Evolutionary conservation across 768 basidiomycete genomes (phyloP).

Genomic region (Cyathus striatus): DNA sequence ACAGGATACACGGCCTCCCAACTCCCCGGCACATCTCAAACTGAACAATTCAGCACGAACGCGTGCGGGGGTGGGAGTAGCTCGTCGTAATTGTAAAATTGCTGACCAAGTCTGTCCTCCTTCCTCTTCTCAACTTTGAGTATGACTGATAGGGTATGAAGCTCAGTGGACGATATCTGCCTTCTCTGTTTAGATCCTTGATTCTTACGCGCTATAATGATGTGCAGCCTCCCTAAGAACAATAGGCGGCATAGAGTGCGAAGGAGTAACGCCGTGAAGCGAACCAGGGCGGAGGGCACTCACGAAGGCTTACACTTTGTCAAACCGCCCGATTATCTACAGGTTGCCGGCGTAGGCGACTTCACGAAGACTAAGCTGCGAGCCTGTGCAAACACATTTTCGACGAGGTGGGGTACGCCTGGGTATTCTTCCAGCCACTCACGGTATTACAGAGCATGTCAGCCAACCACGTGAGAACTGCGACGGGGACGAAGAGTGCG

Average conservation of each 20-base stretch:
- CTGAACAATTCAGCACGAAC: slow-evolving; percentile 63
- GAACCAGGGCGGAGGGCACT: slow-evolving; percentile 70
- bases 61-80: slow-evolving; percentile 56
- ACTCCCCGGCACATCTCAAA: slow-evolving; percentile 46
- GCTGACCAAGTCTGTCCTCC: slow-evolving; percentile 48
- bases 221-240: slow-evolving; percentile 30
- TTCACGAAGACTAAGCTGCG: slow-evolving; percentile 62
- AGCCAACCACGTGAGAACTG: slow-evolving; percentile 65
- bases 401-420: slow-evolving; percentile 66
- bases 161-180: slow-evolving; percentile 63
- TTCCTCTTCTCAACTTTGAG: background rate
- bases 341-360: slow-evolving; percentile 61
- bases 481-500: slow-evolving; percentile 51
- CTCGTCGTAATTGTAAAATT: slow-evolving; percentile 65
- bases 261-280: slow-evolving; percentile 73
- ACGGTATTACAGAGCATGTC: slow-evolving; percentile 88
- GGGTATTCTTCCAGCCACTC: too few relatives aligned
- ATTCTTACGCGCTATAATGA: too few relatives aligned
- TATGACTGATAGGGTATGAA: slow-evolving; percentile 20
- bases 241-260: slow-evolving; percentile 65
- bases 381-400: slow-evolving; percentile 74
- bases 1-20: slow-evolving; percentile 36
- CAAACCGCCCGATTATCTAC: slow-evolving; percentile 59
- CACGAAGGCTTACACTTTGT: slow-evolving; percentile 64
- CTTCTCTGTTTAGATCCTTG: background rate